Conservation (phyloP, 169 alveolate genomes). For the Plasmodium gonderi region DNA sequence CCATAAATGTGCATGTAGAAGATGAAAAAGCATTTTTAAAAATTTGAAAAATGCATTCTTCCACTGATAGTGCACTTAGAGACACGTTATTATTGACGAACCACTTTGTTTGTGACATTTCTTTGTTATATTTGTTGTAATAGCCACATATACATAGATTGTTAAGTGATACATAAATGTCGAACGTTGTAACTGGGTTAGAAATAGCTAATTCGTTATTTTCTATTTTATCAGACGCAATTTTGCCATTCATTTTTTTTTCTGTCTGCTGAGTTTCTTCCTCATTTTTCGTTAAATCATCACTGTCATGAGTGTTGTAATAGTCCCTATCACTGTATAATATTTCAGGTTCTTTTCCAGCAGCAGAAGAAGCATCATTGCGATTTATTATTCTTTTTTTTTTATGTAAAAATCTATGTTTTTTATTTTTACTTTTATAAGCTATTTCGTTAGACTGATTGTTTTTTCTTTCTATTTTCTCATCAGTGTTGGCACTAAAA, state of each 20-base stretch:
- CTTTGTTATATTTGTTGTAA: conserved; percentile 71
- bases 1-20: conserved; percentile 55
- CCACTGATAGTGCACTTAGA: conserved; percentile 32
- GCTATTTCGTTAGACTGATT: neutral
- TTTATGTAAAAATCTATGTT: neutral
- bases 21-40: conserved; percentile 28
- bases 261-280: too few relatives aligned
- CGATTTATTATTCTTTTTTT: neutral
- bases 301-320: neutral
- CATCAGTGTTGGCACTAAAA: neutral
- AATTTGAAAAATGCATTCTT: conserved; percentile 63
- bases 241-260: too few relatives aligned
- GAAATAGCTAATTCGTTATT: neutral
- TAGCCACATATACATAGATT: conserved; percentile 70
- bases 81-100: conserved; percentile 27
- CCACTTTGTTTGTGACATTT: conserved; percentile 72
- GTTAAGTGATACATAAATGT: conserved; percentile 49
- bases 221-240: neutral
- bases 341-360: neutral
- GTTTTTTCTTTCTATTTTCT: neutral
- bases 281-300: neutral
- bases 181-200: neutral
- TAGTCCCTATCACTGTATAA: neutral
- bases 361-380: too few relatives aligned
- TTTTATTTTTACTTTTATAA: neutral